Evolutionary conservation across 176 grass and related monocot genomes (phyloP).

Genomic region (Triticum urartu): DNA sequence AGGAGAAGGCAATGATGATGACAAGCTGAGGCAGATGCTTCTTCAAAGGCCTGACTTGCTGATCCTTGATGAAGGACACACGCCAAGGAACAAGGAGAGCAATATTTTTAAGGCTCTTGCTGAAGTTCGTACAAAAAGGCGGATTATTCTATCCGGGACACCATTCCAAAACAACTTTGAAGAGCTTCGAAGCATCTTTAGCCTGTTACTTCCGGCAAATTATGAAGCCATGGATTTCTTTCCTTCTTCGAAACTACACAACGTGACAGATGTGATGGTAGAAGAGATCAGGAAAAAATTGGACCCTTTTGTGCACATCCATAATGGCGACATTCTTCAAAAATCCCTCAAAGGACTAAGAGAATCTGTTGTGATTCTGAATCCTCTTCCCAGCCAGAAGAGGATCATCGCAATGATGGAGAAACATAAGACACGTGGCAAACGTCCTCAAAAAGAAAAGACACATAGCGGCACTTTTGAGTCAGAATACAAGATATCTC

Average conservation of each 20-base stretch:
- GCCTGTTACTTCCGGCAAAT: slow-evolving; percentile 28
- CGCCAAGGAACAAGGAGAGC: slow-evolving; percentile 57
- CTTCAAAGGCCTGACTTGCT: slow-evolving; percentile 59
- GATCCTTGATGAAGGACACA: slow-evolving; percentile 88
- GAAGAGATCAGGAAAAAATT: slow-evolving; percentile 48
- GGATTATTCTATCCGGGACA: slow-evolving; percentile 81
- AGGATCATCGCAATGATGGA: slow-evolving; percentile 48
- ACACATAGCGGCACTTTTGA: slow-evolving; percentile 20
- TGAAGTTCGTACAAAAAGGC: slow-evolving; percentile 50
- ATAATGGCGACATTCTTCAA: slow-evolving; percentile 67
- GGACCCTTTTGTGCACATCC: slow-evolving; percentile 64
- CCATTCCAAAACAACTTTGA: slow-evolving; percentile 82
- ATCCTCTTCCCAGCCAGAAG: slow-evolving; percentile 59
- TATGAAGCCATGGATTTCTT: slow-evolving; percentile 50
- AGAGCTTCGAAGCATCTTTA: slow-evolving; percentile 66
- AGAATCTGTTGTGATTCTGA: slow-evolving; percentile 68
- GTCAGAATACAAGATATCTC: slow-evolving; percentile 58
- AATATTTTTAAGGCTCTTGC: slow-evolving; percentile 59
- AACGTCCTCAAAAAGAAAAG: not conserved
- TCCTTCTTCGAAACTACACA: slow-evolving; percentile 47
- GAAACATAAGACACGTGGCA: not conserved
- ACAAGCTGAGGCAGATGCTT: slow-evolving; percentile 37
- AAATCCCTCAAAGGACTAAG: slow-evolving; percentile 68
- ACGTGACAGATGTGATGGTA: slow-evolving; percentile 46
- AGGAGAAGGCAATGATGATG: slow-evolving; percentile 12